Evolutionary conservation across 225 moss, liverwort and hornwort genomes (phyloP).

Genomic region (Anthoceros angustus): DNA sequence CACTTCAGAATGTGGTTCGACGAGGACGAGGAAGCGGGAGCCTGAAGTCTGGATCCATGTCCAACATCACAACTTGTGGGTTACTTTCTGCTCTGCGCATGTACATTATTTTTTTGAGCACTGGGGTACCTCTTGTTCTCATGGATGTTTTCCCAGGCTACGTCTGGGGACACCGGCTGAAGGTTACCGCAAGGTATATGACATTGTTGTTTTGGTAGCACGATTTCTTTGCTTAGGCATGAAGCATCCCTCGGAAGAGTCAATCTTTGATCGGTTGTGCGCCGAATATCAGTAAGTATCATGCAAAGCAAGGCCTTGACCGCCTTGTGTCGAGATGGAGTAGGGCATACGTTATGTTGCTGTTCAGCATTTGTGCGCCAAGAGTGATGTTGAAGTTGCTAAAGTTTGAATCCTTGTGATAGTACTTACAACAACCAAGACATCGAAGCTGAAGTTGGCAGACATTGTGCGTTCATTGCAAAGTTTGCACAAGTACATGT

Average conservation of each 20-base stretch:
- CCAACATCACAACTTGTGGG: background rate
- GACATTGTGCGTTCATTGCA: background rate
- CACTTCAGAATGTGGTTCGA: constrained; percentile 3
- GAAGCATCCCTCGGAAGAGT: background rate
- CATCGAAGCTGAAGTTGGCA: background rate
- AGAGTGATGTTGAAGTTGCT: background rate
- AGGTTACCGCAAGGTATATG: background rate
- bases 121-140: background rate
- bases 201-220: background rate
- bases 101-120: background rate
- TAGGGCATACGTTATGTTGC: background rate
- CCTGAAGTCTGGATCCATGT: background rate
- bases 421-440: background rate
- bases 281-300: background rate
- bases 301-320: too few relatives aligned
- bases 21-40: constrained; percentile 1
- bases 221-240: background rate
- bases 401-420: background rate
- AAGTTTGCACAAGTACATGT: background rate
- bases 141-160: background rate
- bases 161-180: background rate
- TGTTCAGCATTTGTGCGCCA: background rate
- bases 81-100: background rate
- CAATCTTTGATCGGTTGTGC: background rate
- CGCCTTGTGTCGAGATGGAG: too few relatives aligned